Percentiles rank a stretch among this genome's conserved stretches.
Evolutionary conservation across 176 grass and related monocot genomes (phyloP).

Genomic region (Typha latifolia): DNA sequence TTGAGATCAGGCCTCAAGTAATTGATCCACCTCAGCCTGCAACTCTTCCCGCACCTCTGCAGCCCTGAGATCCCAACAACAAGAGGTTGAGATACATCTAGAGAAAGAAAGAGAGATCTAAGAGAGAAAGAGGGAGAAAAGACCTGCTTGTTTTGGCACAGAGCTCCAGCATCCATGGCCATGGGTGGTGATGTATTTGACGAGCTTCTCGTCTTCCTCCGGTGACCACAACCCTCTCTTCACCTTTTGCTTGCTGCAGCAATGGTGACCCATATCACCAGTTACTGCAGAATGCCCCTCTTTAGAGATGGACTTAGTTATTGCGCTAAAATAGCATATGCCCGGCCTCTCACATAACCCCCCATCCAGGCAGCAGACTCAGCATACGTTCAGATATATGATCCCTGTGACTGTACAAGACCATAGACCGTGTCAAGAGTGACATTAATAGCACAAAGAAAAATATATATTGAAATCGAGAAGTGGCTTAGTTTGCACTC

Average conservation of each 20-base stretch:
- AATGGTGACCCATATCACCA: slow-evolving; percentile 78
- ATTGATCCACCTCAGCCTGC: slow-evolving; percentile 97
- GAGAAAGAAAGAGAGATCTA: slow-evolving; percentile 4
- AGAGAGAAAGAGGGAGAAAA: not conserved
- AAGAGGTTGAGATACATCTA: not conserved
- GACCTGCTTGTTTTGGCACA: slow-evolving; percentile 89
- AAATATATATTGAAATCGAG: slow-evolving; percentile 4
- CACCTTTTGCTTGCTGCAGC: slow-evolving; percentile 99
- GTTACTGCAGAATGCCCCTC: not conserved
- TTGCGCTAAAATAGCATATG: not conserved
- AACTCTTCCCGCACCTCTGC: slow-evolving; percentile 99
- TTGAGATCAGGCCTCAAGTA: slow-evolving; percentile 94
- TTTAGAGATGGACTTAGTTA: not conserved
- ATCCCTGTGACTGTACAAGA: not conserved
- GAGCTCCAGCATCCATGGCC: slow-evolving; percentile 98
- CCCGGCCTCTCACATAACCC: slow-evolving; percentile 1
- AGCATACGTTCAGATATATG: not conserved
- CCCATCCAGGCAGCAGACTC: not conserved
- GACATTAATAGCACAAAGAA: not conserved
- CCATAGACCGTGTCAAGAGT: slow-evolving; percentile 13
- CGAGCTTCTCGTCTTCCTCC: slow-evolving; percentile 92
- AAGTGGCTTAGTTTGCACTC: slow-evolving; percentile 26
- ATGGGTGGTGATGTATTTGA: slow-evolving; percentile 67
- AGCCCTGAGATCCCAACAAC: slow-evolving; percentile 34
- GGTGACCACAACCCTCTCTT: slow-evolving; percentile 98